phyloP scores from a whole-genome alignment of 352 stramenopile species.

The Globisporangium parvum region DNA sequence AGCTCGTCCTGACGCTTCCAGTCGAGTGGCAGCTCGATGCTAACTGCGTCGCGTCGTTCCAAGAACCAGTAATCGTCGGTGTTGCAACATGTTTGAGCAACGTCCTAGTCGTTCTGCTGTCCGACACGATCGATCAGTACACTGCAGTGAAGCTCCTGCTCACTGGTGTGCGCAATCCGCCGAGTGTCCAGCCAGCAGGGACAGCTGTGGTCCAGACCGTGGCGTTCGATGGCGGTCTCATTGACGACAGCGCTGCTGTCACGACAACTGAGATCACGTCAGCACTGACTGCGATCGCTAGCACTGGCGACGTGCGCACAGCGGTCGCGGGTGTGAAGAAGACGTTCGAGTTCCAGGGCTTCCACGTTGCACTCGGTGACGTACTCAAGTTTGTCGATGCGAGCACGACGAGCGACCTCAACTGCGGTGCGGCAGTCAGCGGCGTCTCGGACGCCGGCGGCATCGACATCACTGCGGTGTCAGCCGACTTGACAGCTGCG shows the following conservation, averaged over 20 bases:
- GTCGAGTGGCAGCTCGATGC: conserved; percentile 36
- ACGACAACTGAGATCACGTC: conserved; percentile 30
- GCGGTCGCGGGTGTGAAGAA: conserved; percentile 46
- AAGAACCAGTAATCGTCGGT: conserved; percentile 23
- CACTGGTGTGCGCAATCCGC: conserved; percentile 38
- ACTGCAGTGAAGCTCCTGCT: conserved; percentile 32
- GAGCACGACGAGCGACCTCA: conserved; percentile 43
- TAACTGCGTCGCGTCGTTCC: conserved; percentile 25
- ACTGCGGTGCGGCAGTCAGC: conserved; percentile 31
- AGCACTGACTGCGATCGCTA: conserved; percentile 30
- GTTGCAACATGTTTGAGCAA: conserved; percentile 27
- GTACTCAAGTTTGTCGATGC: conserved; percentile 61
- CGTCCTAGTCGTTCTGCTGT: conserved; percentile 25
- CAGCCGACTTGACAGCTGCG: conserved; percentile 13
- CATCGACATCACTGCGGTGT: conserved; percentile 20
- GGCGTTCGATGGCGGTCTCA: conserved; percentile 35
- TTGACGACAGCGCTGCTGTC: conserved; percentile 32
- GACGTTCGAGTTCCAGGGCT: conserved; percentile 41
- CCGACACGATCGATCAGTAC: conserved; percentile 30
- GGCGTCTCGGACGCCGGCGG: conserved; percentile 50
- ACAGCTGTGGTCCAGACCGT: conserved; percentile 20
- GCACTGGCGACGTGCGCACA: conserved; percentile 34
- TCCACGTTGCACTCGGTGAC: conserved; percentile 27
- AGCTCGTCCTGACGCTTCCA: conserved; percentile 34
- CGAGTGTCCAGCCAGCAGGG: conserved; percentile 23